phyloP scores from a whole-genome alignment of 805 yeast genomes.

The Barnettozyma salicaria region DNA sequence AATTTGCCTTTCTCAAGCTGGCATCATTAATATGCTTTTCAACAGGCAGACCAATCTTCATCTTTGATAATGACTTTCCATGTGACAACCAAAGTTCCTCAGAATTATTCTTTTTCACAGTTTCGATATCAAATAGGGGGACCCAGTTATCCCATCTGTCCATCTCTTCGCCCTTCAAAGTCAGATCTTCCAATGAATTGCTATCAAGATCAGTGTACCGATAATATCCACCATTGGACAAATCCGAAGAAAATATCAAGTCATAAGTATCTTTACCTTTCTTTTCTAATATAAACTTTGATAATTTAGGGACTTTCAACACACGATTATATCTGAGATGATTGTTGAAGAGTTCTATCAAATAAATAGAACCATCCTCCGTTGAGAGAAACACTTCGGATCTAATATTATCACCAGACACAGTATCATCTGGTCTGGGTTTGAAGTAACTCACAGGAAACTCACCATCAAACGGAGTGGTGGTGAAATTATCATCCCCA shows the following conservation, averaged over 20 bases:
- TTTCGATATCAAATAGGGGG: conserved; percentile 37
- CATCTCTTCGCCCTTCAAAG: conserved; percentile 7
- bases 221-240: conserved; percentile 35
- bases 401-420: conserved; percentile 13
- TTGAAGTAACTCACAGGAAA: conserved; percentile 38
- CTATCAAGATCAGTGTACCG: conserved; percentile 25
- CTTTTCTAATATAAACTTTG: conserved; percentile 19
- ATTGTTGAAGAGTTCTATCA: conserved; percentile 22
- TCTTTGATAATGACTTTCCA: conserved; percentile 17
- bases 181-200: conserved; percentile 12
- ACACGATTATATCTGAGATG: conserved; percentile 27
- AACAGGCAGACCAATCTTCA: conserved; percentile 18
- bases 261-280: conserved; percentile 11
- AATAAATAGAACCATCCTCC: conserved; percentile 24
- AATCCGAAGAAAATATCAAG: conserved; percentile 35
- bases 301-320: conserved; percentile 33
- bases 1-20: conserved; percentile 14
- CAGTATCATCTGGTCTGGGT: conserved; percentile 26
- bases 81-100: conserved; percentile 36
- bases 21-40: conserved; percentile 16
- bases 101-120: conserved; percentile 22
- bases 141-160: conserved; percentile 41
- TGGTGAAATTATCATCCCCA: conserved; percentile 36
- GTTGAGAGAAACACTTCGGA: conserved; percentile 22
- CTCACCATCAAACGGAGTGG: conserved; percentile 17